Evolutionary conservation across 108 stramenopile genomes (phyloP), one percentile per base, ranked within the genome.

Genomic region (Seminavis robusta): DNA sequence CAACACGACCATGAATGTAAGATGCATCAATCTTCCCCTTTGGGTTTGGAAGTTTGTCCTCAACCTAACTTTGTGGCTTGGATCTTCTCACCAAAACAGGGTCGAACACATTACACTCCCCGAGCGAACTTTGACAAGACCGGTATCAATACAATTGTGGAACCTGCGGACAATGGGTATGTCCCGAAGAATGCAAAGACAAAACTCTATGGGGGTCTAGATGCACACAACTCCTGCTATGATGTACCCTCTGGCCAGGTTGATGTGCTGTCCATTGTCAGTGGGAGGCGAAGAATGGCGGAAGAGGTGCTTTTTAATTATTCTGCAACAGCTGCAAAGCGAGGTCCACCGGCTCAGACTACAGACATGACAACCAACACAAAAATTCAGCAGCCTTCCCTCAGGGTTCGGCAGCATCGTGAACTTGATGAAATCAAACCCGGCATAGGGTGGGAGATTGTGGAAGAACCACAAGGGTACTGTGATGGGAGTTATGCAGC

Each of bases 401-500:
- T n/a, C n/a, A n/a, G n/a, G n/a, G n/a, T n/a, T n/a, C n/a, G n/a
- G n/a, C n/a, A n/a, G n/a, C n/a, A n/a, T n/a, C n/a, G n/a, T n/a
- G n/a, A n/a, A n/a, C n/a, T n/a, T n/a, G n/a, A 52, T 17, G 56
- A 60, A 10, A 75, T 83, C 44, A 52, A 63, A 10, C 79, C 83
- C 33, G 84, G 84, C 19, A 71, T 70, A 16, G 90, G 86, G 19
- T 92, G 86, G 86, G 54, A 79, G 48, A 33, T 88, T 7, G 47
- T 61, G 33, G 70, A 51, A 5, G 77, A 71, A 43, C 71, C 69
- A 41, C 70, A 64, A 32, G 84, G 85, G 4, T 51, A 80, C 30
- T 92, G 91, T 57, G 85, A 92, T 60, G 91, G 91, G 43, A 68
- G 71, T 23, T 70, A 76, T 57, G 58, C 70, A 25, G 52, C 74